Evolutionary conservation across 2,329 filamentous ascomycete species (phyloP), one percentile per base, ranked within the genome.

Genomic region (Aspergillus novoparasiticus): DNA sequence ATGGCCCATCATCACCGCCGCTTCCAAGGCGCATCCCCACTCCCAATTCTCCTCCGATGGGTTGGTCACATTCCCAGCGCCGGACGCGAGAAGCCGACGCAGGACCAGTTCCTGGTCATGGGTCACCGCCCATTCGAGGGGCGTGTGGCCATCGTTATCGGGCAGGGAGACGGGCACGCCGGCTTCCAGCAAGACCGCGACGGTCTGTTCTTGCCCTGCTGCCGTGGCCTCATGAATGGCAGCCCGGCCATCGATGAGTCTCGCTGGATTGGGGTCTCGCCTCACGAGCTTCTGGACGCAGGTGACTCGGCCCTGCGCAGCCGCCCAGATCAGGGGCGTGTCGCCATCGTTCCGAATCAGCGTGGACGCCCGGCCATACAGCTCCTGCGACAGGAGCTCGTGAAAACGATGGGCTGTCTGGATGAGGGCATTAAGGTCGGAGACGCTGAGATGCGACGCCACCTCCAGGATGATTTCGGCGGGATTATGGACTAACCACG

Each of bases 391-490:
- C 8, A 64, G 39, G 6, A 60, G 4, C 4, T 30, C 21, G 16
- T 63, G 23, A 19, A 60, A 54, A 6, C 32, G 34, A n/a, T 46
- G 39, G 1, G 62, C 58, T 6, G 62, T 55, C 8, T 34, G 45
- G 11, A 58, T 32, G 58, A 64, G 54, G 2, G 55, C 55, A 30
- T 58, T 64, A 36, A 64, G 53, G 45, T 61, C 39, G 9, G 28
- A 23, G 14, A 56, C 9, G 21, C n/a, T 30, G n/a, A 64, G 58
- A 26, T 58, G 21, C 23, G 5, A 9, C 14, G 23, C 58, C 19
- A 61, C 50, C 8, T 19, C n/a, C n/a, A 64, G 54, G 26, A 64
- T 58, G 16, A 64, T 32, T 39, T 64, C 58, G 10, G n/a, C 54
- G 6, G 54, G 54, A 10, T 39, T 1, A 30, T 19, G 10, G 19